Evolutionary conservation across 306 rosid genomes (phyloP).

Genomic region (Dryas drummondii): DNA sequence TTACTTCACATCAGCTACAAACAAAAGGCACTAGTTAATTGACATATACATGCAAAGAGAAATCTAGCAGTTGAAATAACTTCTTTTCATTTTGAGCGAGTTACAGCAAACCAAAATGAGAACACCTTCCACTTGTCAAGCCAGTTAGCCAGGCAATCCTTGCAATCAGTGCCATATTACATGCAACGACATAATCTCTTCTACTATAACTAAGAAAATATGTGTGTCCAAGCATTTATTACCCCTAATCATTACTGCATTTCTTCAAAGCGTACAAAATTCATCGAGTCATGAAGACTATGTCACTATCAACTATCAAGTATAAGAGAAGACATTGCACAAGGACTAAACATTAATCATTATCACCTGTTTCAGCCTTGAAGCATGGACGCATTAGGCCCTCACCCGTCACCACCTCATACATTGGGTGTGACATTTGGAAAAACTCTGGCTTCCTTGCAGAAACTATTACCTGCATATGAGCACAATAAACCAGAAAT

Average conservation of each 20-base stretch:
- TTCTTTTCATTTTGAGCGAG: background rate
- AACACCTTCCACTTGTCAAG: background rate
- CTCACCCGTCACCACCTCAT: slow-evolving; percentile 96
- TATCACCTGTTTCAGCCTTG: slow-evolving; percentile 81
- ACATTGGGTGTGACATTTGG: slow-evolving; percentile 90
- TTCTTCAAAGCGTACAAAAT: background rate
- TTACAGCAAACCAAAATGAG: background rate
- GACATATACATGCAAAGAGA: background rate
- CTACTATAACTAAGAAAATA: background rate
- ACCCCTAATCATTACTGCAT: background rate
- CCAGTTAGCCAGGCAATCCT: background rate
- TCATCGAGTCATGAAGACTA: background rate
- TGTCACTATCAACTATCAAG: background rate
- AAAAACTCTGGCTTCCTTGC: slow-evolving; percentile 99
- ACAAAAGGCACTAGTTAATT: background rate
- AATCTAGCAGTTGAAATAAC: background rate
- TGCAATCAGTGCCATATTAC: background rate
- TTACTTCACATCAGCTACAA: background rate
- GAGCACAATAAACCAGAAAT: slow-evolving; percentile 4
- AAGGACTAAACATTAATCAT: slow-evolving; percentile 7
- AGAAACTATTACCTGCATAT: slow-evolving; percentile 78
- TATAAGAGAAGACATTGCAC: slow-evolving; percentile 1
- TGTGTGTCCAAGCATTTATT: background rate
- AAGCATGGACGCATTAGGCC: slow-evolving; percentile 97
- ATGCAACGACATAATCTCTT: background rate